phyloP scores from a whole-genome alignment of 192 early-diverging fungal species.

The Backusella tarrabulga region DNA sequence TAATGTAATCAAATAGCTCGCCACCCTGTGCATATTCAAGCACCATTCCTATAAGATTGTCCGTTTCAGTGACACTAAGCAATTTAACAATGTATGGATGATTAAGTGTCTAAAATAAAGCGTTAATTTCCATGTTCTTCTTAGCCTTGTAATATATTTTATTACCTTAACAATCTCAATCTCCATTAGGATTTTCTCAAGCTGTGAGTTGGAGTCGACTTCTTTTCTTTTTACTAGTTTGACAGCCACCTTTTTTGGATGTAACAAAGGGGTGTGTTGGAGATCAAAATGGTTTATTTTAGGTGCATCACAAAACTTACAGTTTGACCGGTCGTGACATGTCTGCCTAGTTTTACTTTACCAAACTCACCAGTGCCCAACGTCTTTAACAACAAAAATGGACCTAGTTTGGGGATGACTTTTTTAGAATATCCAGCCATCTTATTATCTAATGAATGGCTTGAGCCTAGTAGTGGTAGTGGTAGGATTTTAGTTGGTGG shows the following conservation, averaged over 20 bases:
- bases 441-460: not conserved
- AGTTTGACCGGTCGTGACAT: constrained; percentile 46
- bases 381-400: constrained; percentile 84
- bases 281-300: too few relatives aligned
- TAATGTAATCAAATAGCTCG: constrained; percentile 94
- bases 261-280: too few relatives aligned
- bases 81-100: constrained; percentile 78
- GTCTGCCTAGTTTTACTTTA: constrained; percentile 83
- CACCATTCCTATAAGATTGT: constrained; percentile 79
- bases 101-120: constrained; percentile 64
- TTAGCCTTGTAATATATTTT: not conserved
- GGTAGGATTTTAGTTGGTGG: not conserved
- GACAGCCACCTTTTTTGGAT: constrained; percentile 70
- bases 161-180: constrained; percentile 88
- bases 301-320: not conserved
- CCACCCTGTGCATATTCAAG: constrained; percentile 85
- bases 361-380: constrained; percentile 89
- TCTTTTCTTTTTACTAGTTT: constrained; percentile 92
- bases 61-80: constrained; percentile 80
- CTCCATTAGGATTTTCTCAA: constrained; percentile 89
- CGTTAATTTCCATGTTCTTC: not conserved
- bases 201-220: constrained; percentile 73
- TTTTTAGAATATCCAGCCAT: not conserved
- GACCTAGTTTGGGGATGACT: constrained; percentile 52
- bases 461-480: not conserved